These are phyloP conservation scores for Myxozyma nipponensis DNA, from an alignment of 805 yeast species.

Conservation along the genomic window DNA sequence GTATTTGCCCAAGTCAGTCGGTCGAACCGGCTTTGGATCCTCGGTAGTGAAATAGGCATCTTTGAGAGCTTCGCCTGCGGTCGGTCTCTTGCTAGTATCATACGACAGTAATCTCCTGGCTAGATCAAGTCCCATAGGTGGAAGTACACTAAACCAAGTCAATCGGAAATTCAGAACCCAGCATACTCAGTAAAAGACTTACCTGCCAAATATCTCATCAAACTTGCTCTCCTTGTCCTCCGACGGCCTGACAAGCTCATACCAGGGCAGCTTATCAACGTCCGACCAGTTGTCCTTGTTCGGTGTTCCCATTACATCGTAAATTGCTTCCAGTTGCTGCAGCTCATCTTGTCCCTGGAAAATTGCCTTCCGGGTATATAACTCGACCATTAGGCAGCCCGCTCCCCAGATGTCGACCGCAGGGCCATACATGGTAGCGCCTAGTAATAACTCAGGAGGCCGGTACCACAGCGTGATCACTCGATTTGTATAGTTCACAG, in stretches of 20 bases:
- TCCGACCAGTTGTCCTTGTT: conserved; percentile 68
- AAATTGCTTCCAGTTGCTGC: conserved; percentile 73
- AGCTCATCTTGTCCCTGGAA: conserved; percentile 90
- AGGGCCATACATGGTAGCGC: conserved; percentile 83
- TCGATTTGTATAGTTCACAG: conserved; percentile 85
- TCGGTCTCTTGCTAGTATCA: conserved; percentile 64
- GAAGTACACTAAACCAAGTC: conserved; percentile 6
- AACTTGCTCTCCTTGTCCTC: conserved; percentile 38
- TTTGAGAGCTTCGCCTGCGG: conserved; percentile 64
- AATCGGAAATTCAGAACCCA: neutral
- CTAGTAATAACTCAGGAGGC: conserved; percentile 89
- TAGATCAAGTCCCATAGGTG: conserved; percentile 49
- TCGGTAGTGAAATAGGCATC: conserved; percentile 69
- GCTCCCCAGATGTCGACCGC: conserved; percentile 97
- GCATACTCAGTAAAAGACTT: neutral
- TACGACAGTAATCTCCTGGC: conserved; percentile 60
- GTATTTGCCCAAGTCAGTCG: conserved; percentile 38
- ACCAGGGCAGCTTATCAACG: conserved; percentile 84
- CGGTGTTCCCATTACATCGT: conserved; percentile 85
- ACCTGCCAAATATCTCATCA: conserved; percentile 43
- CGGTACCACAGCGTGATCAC: conserved; percentile 97
- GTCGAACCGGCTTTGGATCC: conserved; percentile 56
- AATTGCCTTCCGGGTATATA: conserved; percentile 67
- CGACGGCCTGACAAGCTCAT: conserved; percentile 70
- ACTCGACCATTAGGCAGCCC: conserved; percentile 83